A percentile compares a stretch with the other conserved stretches of the same genome.
Conservation (phyloP, 768 basidiomycete species). For the Boletus rubropictus region DNA sequence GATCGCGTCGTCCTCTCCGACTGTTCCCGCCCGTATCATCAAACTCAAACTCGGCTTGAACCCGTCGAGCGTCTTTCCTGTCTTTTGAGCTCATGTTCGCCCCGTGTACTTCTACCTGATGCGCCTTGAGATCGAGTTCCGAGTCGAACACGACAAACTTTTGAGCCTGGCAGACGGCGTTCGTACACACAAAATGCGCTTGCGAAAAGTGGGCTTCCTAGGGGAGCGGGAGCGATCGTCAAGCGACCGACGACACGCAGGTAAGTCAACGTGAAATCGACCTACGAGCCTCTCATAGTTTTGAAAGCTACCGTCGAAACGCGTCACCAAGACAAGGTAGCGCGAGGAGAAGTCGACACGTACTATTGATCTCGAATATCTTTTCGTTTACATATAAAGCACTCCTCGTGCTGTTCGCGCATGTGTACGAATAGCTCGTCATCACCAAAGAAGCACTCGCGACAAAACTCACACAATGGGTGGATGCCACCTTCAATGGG, state of each 20-base stretch:
- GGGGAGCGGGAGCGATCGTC: neutral
- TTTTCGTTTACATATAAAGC: conserved; percentile 86
- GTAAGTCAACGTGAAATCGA: conserved; percentile 6
- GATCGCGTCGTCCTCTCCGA: conserved; percentile 41
- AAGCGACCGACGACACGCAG: neutral
- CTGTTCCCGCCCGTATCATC: conserved; percentile 47
- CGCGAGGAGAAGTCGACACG: conserved; percentile 29
- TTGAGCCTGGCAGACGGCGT: conserved; percentile 66
- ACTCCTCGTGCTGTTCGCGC: conserved; percentile 92
- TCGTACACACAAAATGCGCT: conserved; percentile 74
- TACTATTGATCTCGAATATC: conserved; percentile 83
- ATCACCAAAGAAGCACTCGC: conserved; percentile 88
- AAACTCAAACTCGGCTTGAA: conserved; percentile 65
- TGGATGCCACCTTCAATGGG: conserved; percentile 67
- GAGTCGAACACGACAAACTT: conserved; percentile 96
- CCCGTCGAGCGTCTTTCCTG: conserved; percentile 58
- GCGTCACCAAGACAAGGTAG: neutral
- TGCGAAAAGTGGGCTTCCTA: conserved; percentile 73
- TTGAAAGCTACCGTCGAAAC: conserved; percentile 49
- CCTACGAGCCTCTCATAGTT: conserved; percentile 72
- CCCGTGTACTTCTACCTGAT: conserved; percentile 82
- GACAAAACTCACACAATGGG: conserved; percentile 83
- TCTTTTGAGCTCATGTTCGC: conserved; percentile 66
- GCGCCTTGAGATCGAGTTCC: conserved; percentile 83
- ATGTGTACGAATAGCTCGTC: conserved; percentile 94